Base-by-base conservation (phyloP, 163 green algal species). In the Trebouxiophyceae sp. region DNA sequence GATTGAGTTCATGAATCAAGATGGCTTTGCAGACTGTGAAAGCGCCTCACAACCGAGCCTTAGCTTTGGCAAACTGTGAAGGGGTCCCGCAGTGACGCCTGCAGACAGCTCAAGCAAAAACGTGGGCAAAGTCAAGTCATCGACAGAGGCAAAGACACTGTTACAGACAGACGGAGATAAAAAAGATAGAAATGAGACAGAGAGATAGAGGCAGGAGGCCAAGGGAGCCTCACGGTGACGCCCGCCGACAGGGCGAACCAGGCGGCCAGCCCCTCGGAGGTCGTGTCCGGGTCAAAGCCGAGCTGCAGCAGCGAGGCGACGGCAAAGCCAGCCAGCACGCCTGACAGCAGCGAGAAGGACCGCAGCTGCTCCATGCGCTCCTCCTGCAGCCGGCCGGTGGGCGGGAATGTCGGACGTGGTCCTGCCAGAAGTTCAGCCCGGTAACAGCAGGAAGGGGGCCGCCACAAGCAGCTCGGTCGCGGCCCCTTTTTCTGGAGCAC, bases 321-420 rank as follows among this genome's bases (percentile, higher is more conserved):
- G n/a, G 39, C 39, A 57, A 66, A 66, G 34, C 39, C 34, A 23
- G 24, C 27, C 4, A 66, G 4, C 4, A 66, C n/a, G 8, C 34
- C 34, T 4, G 60, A 56, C 26, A 57, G 4, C 3, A 57, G 33
- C 12, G 60, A 44, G 4, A 66, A 57, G 33, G 34, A 26, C 22
- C 47, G 32, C 39, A 84, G 68, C 70, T 84, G 66, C 67, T 79
- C 56, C 33, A 58, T 54, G 64, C 83, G 76, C 70, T 84, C 67
- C 68, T 85, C 65, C 57, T 84, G 66, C 58, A 71, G 39, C n/a
- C n/a, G n/a, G n/a, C n/a, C n/a, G n/a, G n/a, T n/a, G n/a, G n/a
- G n/a, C n/a, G n/a, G n/a, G n/a, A n/a, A n/a, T n/a, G n/a, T n/a
- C n/a, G n/a, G n/a, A n/a, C n/a, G n/a, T n/a, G n/a, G n/a, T n/a